Conservation (phyloP, 306 rosid species). For the Pueraria montana region DNA sequence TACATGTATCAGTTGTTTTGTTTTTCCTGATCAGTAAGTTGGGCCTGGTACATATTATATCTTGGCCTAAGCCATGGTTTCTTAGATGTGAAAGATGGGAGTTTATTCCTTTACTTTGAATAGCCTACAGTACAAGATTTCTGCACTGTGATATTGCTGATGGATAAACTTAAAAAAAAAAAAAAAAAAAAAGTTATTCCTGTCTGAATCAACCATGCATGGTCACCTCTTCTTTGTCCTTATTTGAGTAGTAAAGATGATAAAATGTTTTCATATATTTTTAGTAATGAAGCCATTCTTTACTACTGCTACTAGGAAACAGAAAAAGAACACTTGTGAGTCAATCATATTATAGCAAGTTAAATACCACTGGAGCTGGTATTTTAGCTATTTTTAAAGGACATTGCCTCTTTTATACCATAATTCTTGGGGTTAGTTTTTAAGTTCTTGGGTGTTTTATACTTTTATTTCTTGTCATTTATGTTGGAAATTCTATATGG, state of each 20-base stretch:
- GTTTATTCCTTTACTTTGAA: not conserved
- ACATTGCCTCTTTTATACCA: not conserved
- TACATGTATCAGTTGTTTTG: not conserved
- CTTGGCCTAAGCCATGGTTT: not conserved
- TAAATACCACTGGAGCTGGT: not conserved
- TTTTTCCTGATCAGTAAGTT: not conserved
- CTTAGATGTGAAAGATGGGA: not conserved
- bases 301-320: not conserved
- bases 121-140: not conserved
- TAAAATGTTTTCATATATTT: not conserved
- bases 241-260: not conserved
- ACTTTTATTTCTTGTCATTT: not conserved
- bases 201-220: not conserved
- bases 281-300: not conserved
- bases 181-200: not conserved
- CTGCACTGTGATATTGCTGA: not conserved
- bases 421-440: not conserved
- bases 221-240: not conserved
- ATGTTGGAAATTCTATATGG: not conserved
- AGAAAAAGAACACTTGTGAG: not conserved
- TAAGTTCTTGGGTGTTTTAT: not conserved
- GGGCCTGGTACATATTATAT: not conserved
- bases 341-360: not conserved
- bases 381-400: not conserved
- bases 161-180: not conserved